phyloP scores from a whole-genome alignment of 345 rosid species.

The Diplotaxis tenuifolia region DNA sequence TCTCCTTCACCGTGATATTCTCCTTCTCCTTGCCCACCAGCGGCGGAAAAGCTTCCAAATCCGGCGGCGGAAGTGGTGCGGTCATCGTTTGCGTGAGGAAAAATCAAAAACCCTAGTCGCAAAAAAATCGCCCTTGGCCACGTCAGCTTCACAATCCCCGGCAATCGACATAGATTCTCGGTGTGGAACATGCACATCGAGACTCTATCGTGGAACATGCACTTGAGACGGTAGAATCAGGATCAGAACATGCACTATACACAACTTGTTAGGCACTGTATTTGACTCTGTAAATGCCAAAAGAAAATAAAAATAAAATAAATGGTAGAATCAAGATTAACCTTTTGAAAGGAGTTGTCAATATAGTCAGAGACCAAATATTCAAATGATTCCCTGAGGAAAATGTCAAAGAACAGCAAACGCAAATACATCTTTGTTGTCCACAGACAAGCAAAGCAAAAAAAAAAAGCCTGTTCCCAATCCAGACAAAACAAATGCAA shows the following conservation, averaged over 20 bases:
- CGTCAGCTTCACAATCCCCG: no score
- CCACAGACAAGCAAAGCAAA: no score
- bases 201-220: not conserved
- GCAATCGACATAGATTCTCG: no score
- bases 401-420: not conserved
- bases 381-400: not conserved
- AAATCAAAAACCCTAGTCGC: no score
- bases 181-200: no score
- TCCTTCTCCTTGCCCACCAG: no score
- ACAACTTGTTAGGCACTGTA: not conserved
- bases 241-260: not conserved
- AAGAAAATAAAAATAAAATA: not conserved
- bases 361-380: not conserved
- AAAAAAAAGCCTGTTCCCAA: not conserved
- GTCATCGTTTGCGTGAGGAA: no score
- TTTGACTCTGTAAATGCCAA: not conserved
- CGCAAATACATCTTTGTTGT: not conserved
- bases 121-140: no score
- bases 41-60: no score
- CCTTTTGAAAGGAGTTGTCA: not conserved
- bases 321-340: not conserved
- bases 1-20: no score
- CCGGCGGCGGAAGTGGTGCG: no score
- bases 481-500: not conserved
- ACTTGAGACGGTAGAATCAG: not conserved